Percentiles rank a stretch among this genome's conserved stretches.
Evolutionary conservation across 495 filamentous ascomycete species (phyloP).

Genomic region (Neurospora sp.): DNA sequence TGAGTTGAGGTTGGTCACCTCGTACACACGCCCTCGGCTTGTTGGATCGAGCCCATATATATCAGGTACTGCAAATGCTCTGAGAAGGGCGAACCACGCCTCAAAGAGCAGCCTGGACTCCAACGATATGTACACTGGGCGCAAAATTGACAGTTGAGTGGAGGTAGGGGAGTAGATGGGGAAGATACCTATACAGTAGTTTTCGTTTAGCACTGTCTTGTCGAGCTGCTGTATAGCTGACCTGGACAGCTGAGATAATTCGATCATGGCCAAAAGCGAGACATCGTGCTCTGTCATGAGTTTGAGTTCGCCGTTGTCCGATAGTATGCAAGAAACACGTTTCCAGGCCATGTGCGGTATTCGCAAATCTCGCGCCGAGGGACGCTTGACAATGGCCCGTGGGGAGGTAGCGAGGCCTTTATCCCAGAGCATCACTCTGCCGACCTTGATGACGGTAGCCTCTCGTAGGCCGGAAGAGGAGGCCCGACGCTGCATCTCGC

Average conservation of each 20-base stretch:
- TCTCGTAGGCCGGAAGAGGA: slow-evolving; percentile 53
- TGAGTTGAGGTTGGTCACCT: slow-evolving; percentile 29
- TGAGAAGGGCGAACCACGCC: slow-evolving; percentile 90
- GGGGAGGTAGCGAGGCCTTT: slow-evolving; percentile 46
- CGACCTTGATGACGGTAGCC: slow-evolving; percentile 90
- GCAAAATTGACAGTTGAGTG: slow-evolving; percentile 51
- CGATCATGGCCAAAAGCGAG: slow-evolving; percentile 67
- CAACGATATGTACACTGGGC: slow-evolving; percentile 74
- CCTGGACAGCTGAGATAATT: slow-evolving; percentile 79
- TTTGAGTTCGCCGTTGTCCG: slow-evolving; percentile 93
- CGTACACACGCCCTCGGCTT: slow-evolving; percentile 27
- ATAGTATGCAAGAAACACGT: slow-evolving; percentile 81
- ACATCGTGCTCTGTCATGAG: slow-evolving; percentile 77
- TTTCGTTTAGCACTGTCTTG: slow-evolving; percentile 84
- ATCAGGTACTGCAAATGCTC: slow-evolving; percentile 90
- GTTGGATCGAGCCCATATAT: slow-evolving; percentile 54
- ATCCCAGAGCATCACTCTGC: slow-evolving; percentile 88
- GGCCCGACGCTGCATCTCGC: slow-evolving; percentile 65
- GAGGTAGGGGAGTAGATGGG: slow-evolving; percentile 62
- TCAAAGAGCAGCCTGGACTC: slow-evolving; percentile 86
- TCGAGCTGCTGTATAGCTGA: slow-evolving; percentile 85
- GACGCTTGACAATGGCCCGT: slow-evolving; percentile 40
- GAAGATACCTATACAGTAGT: slow-evolving; percentile 91
- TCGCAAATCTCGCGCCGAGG: slow-evolving; percentile 37
- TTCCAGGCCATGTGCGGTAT: slow-evolving; percentile 53